phyloP scores from a whole-genome alignment of 2,329 filamentous ascomycete species.

The Paracamarosporium sp. region DNA sequence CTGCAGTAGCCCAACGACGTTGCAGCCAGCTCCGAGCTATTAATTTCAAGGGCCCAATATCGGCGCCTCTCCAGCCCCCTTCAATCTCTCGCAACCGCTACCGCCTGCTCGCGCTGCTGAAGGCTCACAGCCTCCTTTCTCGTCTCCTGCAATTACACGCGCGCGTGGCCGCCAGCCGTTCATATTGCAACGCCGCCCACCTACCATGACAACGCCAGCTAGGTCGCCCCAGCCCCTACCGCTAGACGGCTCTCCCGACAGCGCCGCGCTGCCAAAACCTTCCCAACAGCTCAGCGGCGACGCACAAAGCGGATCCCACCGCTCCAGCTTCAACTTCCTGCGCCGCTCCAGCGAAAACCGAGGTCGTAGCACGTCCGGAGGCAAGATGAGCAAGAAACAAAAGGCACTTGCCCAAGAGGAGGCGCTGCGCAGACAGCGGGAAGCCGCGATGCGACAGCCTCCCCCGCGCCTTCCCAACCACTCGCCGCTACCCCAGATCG shows the following conservation, averaged over 20 bases:
- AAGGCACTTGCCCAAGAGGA: constrained; percentile 59
- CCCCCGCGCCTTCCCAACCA: constrained; percentile 66
- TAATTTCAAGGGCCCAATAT: background rate
- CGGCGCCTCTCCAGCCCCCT: background rate
- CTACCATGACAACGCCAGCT: constrained; percentile 35
- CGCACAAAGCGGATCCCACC: constrained; percentile 21
- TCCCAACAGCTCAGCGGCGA: constrained; percentile 27
- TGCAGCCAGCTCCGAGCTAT: background rate
- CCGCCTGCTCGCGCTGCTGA: background rate
- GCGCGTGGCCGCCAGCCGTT: constrained; percentile 20
- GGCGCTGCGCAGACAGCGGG: constrained; percentile 61
- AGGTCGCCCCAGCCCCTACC: constrained; percentile 19
- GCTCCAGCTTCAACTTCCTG: constrained; percentile 47
- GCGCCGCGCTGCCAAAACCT: constrained; percentile 15
- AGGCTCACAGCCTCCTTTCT: constrained; percentile 1
- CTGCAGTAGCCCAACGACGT: constrained; percentile 6
- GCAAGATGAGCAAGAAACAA: constrained; percentile 64
- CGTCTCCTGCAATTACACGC: constrained; percentile 9
- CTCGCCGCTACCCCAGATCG: constrained; percentile 57
- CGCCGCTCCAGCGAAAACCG: constrained; percentile 40
- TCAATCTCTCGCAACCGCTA: constrained; percentile 9
- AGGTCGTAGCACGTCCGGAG: constrained; percentile 35
- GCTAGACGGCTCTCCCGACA: constrained; percentile 37
- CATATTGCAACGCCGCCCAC: constrained; percentile 33
- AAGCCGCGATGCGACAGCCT: constrained; percentile 62